Conservation (phyloP, 306 rosid genomes). For the Castanea mollissima region DNA sequence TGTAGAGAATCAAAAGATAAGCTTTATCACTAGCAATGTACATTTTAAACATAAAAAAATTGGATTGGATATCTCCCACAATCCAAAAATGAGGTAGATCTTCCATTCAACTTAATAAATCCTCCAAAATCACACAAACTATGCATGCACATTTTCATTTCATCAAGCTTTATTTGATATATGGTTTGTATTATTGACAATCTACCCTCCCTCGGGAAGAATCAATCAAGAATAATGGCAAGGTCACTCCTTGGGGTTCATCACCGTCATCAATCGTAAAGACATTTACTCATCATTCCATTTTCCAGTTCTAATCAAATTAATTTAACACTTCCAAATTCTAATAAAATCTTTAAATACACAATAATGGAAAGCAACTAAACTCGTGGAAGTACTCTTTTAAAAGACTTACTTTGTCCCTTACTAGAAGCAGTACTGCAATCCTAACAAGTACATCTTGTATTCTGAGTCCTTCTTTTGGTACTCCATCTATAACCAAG, state of each 20-base stretch:
- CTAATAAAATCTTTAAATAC: neutral
- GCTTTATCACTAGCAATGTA: neutral
- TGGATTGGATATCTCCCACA: neutral
- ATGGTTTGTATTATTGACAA: neutral
- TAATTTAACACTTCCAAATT: neutral
- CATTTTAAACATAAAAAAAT: neutral
- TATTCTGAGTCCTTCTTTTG: constrained; percentile 94
- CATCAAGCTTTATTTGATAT: neutral
- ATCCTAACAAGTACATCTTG: constrained; percentile 89
- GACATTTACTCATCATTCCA: neutral
- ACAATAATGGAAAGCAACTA: neutral
- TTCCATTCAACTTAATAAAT: neutral
- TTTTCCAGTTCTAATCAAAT: neutral
- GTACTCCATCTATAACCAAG: constrained; percentile 81
- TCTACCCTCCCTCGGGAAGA: neutral
- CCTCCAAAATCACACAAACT: neutral
- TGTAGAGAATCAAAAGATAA: neutral
- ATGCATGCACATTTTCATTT: neutral
- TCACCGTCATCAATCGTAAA: neutral
- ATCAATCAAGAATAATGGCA: neutral
- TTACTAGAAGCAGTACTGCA: constrained; percentile 67
- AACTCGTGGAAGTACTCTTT: neutral
- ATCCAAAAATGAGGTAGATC: neutral
- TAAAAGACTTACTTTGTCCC: constrained; percentile 72
- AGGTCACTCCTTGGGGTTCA: neutral